Base-by-base conservation (phyloP, 2,329 filamentous ascomycete species). In the Penicillium concentricum region DNA sequence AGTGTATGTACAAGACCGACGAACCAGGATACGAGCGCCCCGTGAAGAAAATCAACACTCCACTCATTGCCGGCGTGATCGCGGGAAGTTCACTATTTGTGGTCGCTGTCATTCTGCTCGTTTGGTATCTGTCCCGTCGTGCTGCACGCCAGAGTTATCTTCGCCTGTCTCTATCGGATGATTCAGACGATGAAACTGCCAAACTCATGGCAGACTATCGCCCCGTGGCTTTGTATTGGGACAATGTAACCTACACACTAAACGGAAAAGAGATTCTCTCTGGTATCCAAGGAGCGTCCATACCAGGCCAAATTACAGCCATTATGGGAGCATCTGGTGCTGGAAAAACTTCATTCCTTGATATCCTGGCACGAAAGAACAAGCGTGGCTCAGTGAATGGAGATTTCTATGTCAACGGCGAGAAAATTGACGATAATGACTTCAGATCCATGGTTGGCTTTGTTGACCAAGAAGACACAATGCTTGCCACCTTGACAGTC, bases 271-370 rank as follows among this genome's bases (percentile, higher is more conserved):
- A 89, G 51, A 97, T 99, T 45, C 80, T 99, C 3, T 82, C 83
- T 16, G 85, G 84, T 15, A 88, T 99, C 34, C 87, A 88, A 62
- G 94, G 94, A 45, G 87, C 91, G 41, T 92, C 93, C n/a, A 89
- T 89, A 64, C 92, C 93, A 2, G 95, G 95, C n/a, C 92, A 99
- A 72, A 85, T 97, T 8, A 91, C 93, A 63, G 94, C 94, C 9
- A 96, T 99, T 67, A 99, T 99, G 93, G 94, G 94, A 55, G 93
- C 94, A 8, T 99, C 94, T 0, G 94, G 94, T 30, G 95, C 94
- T 41, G 94, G 94, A 57, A 99, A 99, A 78, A 99, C 94, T 0
- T 96, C 92, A 0, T 97, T 99, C 74, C 80, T 99, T 43, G 94
- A 99, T 70, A 96, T 99, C 57, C 80, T 99, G 45, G 94, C 94